These are phyloP conservation scores for Veloporphyrellus conicus DNA, from an alignment of 1,284 basidiomycete genomes.

Conservation along the genomic window DNA sequence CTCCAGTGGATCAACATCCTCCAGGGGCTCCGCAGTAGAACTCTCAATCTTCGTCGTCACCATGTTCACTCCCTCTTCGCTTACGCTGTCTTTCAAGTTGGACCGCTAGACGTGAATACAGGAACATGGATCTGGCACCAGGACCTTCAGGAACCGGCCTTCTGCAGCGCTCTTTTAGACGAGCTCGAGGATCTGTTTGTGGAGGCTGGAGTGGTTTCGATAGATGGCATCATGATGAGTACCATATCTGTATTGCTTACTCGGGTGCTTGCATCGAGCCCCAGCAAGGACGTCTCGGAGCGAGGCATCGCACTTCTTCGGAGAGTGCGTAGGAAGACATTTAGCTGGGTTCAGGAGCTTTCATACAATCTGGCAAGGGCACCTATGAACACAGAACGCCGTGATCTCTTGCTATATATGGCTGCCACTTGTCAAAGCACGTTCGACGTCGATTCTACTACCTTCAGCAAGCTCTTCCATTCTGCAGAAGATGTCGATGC, in stretches of 20 bases:
- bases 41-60: slow-evolving; percentile 15
- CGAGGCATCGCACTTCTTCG: too few species aligned
- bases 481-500: too few species aligned
- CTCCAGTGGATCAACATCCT: slow-evolving; percentile 51
- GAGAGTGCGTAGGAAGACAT: too few species aligned
- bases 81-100: slow-evolving; percentile 42
- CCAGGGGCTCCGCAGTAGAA: slow-evolving; percentile 18
- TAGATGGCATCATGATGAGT: slow-evolving; percentile 17
- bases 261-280: too few species aligned
- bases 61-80: slow-evolving; percentile 38
- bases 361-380: too few species aligned
- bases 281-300: too few species aligned
- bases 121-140: slow-evolving; percentile 30
- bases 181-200: slow-evolving; percentile 20
- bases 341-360: too few species aligned
- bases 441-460: too few species aligned
- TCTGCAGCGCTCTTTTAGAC: slow-evolving; percentile 32
- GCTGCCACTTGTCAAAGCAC: too few species aligned
- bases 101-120: slow-evolving; percentile 20
- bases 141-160: slow-evolving; percentile 28
- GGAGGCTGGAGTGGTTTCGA: slow-evolving; percentile 13
- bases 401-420: too few species aligned
- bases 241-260: slow-evolving; percentile 24
- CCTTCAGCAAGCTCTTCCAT: too few species aligned
- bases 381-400: too few species aligned